These are phyloP conservation scores for Colletotrichum destructivum DNA, from an alignment of 2,329 filamentous ascomycete species.

Conservation along the genomic window DNA sequence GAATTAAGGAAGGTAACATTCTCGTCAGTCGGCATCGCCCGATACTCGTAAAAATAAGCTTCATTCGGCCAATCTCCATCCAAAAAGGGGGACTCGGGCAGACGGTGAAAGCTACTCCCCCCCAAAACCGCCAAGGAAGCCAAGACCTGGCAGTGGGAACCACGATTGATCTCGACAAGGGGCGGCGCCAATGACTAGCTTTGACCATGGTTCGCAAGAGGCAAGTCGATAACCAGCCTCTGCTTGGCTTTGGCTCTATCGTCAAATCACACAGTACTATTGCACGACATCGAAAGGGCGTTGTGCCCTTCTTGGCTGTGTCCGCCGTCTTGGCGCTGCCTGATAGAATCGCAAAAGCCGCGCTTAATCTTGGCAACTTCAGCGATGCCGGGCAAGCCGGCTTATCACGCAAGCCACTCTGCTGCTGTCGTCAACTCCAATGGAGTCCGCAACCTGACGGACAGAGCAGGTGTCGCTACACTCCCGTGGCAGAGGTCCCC, in stretches of 20 bases:
- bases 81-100: background rate
- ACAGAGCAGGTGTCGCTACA: slow-evolving; percentile 21
- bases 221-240: slow-evolving; percentile 28
- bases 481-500: slow-evolving; percentile 8
- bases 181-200: slow-evolving; percentile 22
- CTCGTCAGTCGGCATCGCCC: slow-evolving; percentile 31
- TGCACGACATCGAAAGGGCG: slow-evolving; percentile 2
- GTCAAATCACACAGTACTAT: background rate
- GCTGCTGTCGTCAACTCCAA: slow-evolving; percentile 26
- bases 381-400: slow-evolving; percentile 18
- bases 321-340: slow-evolving; percentile 37
- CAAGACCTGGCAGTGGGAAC: slow-evolving; percentile 30
- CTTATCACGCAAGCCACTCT: slow-evolving; percentile 27
- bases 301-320: slow-evolving; percentile 25
- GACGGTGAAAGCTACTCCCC: background rate
- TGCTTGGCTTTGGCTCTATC: background rate
- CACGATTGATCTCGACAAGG: slow-evolving; percentile 11
- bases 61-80: slow-evolving; percentile 30
- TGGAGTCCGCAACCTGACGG: slow-evolving; percentile 13
- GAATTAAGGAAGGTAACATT: slow-evolving; percentile 39
- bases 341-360: slow-evolving; percentile 35
- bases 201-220: slow-evolving; percentile 19
- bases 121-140: slow-evolving; percentile 13
- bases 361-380: slow-evolving; percentile 30
- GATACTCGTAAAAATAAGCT: slow-evolving; percentile 33